Evolutionary conservation across 208 protist genomes (phyloP).

Genomic region (Acanthamoeba castellanii): DNA sequence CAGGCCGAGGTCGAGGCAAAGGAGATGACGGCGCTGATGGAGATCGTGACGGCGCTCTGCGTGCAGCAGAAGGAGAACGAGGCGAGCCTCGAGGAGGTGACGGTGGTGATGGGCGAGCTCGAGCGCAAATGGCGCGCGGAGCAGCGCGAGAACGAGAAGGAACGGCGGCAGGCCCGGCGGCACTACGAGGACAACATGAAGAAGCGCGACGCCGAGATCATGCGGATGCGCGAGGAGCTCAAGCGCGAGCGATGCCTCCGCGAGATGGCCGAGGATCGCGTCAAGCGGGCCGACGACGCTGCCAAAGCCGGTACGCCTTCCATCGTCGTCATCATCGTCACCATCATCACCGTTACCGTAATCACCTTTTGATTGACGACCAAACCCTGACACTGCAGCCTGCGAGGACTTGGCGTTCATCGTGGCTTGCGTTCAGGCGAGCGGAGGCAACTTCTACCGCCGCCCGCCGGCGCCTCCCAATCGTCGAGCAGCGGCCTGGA

Average conservation of each 20-base stretch:
- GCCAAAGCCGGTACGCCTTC: not conserved
- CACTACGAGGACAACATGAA: slow-evolving; percentile 46
- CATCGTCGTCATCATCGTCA: not conserved
- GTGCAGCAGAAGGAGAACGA: slow-evolving; percentile 59
- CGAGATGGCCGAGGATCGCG: slow-evolving; percentile 33
- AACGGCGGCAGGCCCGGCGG: not conserved
- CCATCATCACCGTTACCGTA: not conserved
- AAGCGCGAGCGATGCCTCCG: slow-evolving; percentile 51
- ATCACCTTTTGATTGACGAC: not conserved
- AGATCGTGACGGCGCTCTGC: slow-evolving; percentile 31
- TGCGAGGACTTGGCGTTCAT: slow-evolving; percentile 35
- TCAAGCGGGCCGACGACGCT: not conserved
- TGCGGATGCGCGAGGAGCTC: slow-evolving; percentile 26
- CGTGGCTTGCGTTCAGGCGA: slow-evolving; percentile 19
- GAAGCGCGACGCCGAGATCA: slow-evolving; percentile 39
- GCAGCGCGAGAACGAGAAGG: slow-evolving; percentile 49
- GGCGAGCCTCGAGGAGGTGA: slow-evolving; percentile 14
- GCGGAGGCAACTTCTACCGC: slow-evolving; percentile 36
- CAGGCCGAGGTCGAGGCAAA: not conserved
- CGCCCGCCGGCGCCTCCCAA: not conserved
- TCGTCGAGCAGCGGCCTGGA: not conserved
- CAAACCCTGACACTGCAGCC: not conserved
- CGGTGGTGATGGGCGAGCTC: slow-evolving; percentile 44
- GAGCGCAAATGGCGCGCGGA: slow-evolving; percentile 24
- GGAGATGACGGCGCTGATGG: slow-evolving; percentile 3